A percentile compares a stretch with the other conserved stretches of the same genome.
phyloP scores from a whole-genome alignment of 768 basidiomycete genomes.

The Hypsizygus marmoreus region DNA sequence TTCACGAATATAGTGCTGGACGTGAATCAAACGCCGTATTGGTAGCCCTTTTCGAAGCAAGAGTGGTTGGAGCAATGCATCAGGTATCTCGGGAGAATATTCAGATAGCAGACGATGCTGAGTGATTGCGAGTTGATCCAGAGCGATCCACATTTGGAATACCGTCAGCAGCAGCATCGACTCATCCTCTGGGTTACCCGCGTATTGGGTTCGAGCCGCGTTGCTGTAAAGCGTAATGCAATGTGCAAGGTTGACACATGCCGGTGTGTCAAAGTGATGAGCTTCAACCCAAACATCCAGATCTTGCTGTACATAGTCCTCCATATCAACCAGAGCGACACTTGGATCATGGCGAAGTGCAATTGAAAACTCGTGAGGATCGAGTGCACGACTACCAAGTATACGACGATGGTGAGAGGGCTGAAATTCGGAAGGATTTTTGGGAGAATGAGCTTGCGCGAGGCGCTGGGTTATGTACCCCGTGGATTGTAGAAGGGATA shows the following conservation, averaged over 20 bases:
- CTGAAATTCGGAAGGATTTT: slow-evolving; percentile 12
- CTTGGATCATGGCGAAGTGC: slow-evolving; percentile 12
- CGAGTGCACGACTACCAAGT: slow-evolving; percentile 10
- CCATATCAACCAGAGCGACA: slow-evolving; percentile 37
- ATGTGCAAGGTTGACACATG: slow-evolving; percentile 24
- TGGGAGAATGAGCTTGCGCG: background rate
- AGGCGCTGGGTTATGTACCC: slow-evolving; percentile 27
- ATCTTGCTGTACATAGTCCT: slow-evolving; percentile 27
- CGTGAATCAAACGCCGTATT: slow-evolving; percentile 26
- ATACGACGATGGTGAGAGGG: slow-evolving; percentile 22
- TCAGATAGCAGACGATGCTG: slow-evolving; percentile 39
- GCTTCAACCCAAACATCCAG: slow-evolving; percentile 34
- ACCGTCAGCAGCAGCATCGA: slow-evolving; percentile 48
- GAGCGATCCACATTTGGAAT: slow-evolving; percentile 49
- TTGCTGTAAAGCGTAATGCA: slow-evolving; percentile 27
- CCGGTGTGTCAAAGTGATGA: slow-evolving; percentile 14
- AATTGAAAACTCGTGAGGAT: background rate
- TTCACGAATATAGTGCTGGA: slow-evolving; percentile 31
- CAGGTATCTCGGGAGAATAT: slow-evolving; percentile 49
- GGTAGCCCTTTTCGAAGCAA: slow-evolving; percentile 34
- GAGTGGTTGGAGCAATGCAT: slow-evolving; percentile 38
- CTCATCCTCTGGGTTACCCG: slow-evolving; percentile 35
- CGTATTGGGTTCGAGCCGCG: slow-evolving; percentile 27
- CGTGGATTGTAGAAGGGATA: slow-evolving; percentile 32
- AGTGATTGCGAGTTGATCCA: slow-evolving; percentile 38